Evolutionary conservation across 2,329 filamentous ascomycete genomes (phyloP), one percentile per base, ranked within the genome.

Genomic region (Penicillium sp.): DNA sequence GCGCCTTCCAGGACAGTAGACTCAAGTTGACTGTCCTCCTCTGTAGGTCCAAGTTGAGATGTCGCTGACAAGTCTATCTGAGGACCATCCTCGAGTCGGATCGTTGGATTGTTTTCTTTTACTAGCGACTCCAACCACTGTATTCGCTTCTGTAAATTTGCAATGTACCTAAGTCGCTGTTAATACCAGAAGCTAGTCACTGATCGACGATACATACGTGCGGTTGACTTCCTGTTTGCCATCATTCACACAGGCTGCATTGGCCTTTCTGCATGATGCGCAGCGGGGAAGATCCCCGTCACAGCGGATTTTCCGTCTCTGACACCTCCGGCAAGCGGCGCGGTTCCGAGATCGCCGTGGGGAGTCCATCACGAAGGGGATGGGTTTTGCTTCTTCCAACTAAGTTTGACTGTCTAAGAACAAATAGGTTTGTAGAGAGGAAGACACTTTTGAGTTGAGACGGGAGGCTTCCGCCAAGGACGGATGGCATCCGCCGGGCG

Each of bases 221-320:
- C 76, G 70, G 10, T 76, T 76, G 10, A 78, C 67, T 38, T 77
- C 72, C 41, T 74, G 69, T 45, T 74, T 79, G 11, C 77, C 75
- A 29, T 78, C 77, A 51, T 79, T 78, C 1, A 74, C 61, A 51
- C 79, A 81, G 1, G 63, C 53, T 2, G 69, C 70, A 1, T 70
- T 71, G 0, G 75, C 74, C 57, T 76, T 79, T 27, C 66, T 66
- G 51, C 79, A 81, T 2, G 75, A 74, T 7, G 73, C 71, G 35
- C 78, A 79, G 0, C 67, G 59, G 1, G 78, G 78, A 0, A 71
- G 48, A 16, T 72, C 69, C 1, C 78, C 76, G 57, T 79, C 76
- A 40, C 79, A 81, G 42, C 74, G 74, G 61, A 81, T 81, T 65
- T 81, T 81, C 26, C 79, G 71, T 39, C 76, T 69, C 55, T 81